These are phyloP conservation scores for Paraphoma sp. DNA, from an alignment of 2,329 filamentous ascomycete genomes.

Conservation along the genomic window DNA sequence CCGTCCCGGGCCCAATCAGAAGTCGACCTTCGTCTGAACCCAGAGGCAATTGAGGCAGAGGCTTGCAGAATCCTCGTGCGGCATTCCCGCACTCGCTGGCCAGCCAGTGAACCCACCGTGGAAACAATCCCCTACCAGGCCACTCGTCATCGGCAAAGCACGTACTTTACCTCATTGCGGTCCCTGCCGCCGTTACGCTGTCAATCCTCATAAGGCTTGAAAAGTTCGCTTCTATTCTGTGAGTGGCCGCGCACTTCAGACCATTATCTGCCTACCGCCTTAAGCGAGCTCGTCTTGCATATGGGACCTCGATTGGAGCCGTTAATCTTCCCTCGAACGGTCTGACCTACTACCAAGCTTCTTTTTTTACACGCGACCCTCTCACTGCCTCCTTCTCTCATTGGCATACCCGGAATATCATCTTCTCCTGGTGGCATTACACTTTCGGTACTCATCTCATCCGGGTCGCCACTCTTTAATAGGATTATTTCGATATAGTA, in stretches of 20 bases:
- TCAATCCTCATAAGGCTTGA: slow-evolving; percentile 41
- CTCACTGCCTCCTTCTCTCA: slow-evolving; percentile 36
- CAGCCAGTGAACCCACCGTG: slow-evolving; percentile 29
- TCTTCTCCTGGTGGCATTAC: slow-evolving; percentile 26
- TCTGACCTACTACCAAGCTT: slow-evolving; percentile 32
- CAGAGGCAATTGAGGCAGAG: slow-evolving; percentile 46
- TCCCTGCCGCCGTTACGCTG: slow-evolving; percentile 35
- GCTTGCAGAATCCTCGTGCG: slow-evolving; percentile 36
- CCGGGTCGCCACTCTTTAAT: slow-evolving; percentile 42
- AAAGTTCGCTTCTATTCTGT: slow-evolving; percentile 33
- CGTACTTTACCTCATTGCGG: slow-evolving; percentile 32
- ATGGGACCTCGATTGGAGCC: slow-evolving; percentile 35
- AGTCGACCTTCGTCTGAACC: slow-evolving; percentile 14
- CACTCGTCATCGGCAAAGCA: slow-evolving; percentile 29
- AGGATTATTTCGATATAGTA: slow-evolving; percentile 39
- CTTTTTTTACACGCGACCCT: slow-evolving; percentile 45
- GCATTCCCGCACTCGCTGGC: slow-evolving; percentile 35
- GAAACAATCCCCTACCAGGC: slow-evolving; percentile 30
- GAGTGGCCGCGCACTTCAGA: slow-evolving; percentile 44
- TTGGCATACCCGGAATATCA: slow-evolving; percentile 38
- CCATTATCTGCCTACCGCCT: slow-evolving; percentile 46
- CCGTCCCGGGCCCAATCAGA: slow-evolving; percentile 36
- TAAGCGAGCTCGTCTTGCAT: slow-evolving; percentile 44
- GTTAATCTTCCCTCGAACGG: slow-evolving; percentile 44
- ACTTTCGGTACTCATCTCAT: slow-evolving; percentile 34